A percentile compares a stretch with the other conserved stretches of the same genome.
Conservation (phyloP, 805 yeast genomes). For the Barnettozyma vustinii region DNA sequence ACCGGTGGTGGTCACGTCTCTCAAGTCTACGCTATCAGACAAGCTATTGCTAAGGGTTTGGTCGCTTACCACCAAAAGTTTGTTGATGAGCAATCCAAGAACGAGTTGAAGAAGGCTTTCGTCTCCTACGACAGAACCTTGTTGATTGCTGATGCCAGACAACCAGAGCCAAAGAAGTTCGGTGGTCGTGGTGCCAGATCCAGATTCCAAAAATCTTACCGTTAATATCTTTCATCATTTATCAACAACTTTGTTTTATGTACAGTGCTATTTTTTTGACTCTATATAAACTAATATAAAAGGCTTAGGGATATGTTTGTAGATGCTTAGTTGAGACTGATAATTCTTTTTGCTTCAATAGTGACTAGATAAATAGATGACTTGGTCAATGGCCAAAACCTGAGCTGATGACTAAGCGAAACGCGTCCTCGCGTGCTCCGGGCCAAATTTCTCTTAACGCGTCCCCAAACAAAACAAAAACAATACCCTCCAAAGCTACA, state of each 20-base stretch:
- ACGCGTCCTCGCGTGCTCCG: not conserved
- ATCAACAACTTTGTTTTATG: conserved; percentile 12
- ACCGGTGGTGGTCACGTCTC: conserved; percentile 99
- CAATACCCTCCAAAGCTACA: not conserved
- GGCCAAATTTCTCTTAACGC: not conserved
- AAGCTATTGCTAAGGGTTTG: conserved; percentile 99
- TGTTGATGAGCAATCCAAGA: conserved; percentile 99
- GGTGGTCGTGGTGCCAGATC: conserved; percentile 99
- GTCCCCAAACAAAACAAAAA: not conserved
- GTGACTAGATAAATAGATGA: too few relatives aligned
- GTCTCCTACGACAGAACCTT: conserved; percentile 98
- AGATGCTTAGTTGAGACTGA: not conserved
- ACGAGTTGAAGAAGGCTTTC: conserved; percentile 98
- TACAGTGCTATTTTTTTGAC: conserved; percentile 18
- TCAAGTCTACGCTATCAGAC: conserved; percentile 99
- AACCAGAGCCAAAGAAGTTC: conserved; percentile 99
- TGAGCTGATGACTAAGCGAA: not conserved
- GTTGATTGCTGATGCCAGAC: conserved; percentile 98
- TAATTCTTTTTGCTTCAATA: too few relatives aligned
- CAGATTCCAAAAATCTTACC: conserved; percentile 99
- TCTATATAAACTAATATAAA: conserved; percentile 12
- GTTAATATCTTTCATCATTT: conserved; percentile 46
- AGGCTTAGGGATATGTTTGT: conserved; percentile 6
- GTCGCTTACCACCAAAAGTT: conserved; percentile 99
- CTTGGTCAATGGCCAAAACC: not conserved